Evolutionary conservation across 352 stramenopile species (phyloP).

Genomic region (Phytophthora crassamura): DNA sequence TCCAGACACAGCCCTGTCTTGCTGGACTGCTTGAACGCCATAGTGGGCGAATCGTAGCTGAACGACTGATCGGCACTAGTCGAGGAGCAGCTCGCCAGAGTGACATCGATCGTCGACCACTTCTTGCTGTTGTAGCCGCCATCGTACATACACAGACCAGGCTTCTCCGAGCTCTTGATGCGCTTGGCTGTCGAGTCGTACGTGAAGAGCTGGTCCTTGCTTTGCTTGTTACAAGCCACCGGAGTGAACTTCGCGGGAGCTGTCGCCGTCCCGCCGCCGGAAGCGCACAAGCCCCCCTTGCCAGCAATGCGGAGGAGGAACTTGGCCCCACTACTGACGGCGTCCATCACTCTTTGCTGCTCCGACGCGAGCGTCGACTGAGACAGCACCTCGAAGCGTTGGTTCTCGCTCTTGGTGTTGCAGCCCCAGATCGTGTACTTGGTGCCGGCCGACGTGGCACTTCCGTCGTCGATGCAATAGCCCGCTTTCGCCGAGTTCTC

Average conservation of each 20-base stretch:
- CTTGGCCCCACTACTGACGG: neutral
- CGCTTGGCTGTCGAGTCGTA: constrained; percentile 6
- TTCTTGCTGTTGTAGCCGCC: constrained; percentile 4
- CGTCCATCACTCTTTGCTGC: neutral
- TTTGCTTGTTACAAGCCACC: constrained; percentile 16
- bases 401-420: constrained; percentile 8
- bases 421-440: constrained; percentile 8
- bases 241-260: constrained; percentile 6
- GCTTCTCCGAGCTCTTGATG: constrained; percentile 10
- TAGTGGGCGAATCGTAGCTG: constrained; percentile 16
- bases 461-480: neutral
- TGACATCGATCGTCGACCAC: constrained; percentile 6
- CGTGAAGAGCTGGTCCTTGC: constrained; percentile 14
- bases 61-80: constrained; percentile 27
- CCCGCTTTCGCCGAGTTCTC: neutral
- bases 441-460: neutral
- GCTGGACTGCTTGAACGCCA: constrained; percentile 23
- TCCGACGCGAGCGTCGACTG: neutral
- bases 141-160: constrained; percentile 32
- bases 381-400: constrained; percentile 14
- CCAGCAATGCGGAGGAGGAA: constrained; percentile 20
- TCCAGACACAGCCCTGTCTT: constrained; percentile 29
- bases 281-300: constrained; percentile 15
- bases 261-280: constrained; percentile 4
- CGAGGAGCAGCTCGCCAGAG: constrained; percentile 15